These are phyloP conservation scores for Chaetomium sp. DNA, from an alignment of 2,329 filamentous ascomycete species.

Conservation along the genomic window DNA sequence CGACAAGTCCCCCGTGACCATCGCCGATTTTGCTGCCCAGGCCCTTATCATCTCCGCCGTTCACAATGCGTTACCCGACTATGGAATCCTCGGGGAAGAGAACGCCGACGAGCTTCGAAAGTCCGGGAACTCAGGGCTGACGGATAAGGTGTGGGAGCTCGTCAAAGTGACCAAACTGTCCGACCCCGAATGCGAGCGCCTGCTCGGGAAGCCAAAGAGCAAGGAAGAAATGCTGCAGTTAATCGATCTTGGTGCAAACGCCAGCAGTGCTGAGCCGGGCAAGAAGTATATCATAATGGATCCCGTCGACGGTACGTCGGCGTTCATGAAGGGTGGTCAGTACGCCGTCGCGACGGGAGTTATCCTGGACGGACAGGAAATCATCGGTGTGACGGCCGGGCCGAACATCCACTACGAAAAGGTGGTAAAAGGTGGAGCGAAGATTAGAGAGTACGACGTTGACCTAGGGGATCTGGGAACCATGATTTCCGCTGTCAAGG, in stretches of 20 bases:
- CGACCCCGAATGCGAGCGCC: neutral
- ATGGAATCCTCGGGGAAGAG: constrained; percentile 18
- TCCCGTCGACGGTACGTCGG: constrained; percentile 32
- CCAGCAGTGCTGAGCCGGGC: neutral
- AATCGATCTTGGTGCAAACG: neutral
- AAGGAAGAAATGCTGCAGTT: neutral
- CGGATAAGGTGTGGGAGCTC: neutral
- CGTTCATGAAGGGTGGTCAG: constrained; percentile 28
- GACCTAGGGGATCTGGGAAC: neutral
- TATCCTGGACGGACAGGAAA: constrained; percentile 2
- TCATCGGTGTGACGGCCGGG: neutral
- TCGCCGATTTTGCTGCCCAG: constrained; percentile 16
- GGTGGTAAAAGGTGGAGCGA: neutral
- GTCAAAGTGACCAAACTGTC: neutral
- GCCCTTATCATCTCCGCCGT: constrained; percentile 12
- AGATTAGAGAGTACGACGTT: neutral
- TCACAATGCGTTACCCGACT: neutral
- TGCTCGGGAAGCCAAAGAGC: neutral
- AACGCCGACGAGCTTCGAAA: neutral
- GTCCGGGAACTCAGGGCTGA: neutral
- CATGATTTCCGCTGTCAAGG: neutral
- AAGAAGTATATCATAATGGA: constrained; percentile 28
- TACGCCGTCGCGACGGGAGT: constrained; percentile 29
- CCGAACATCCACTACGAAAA: neutral
- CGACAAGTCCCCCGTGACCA: neutral